Base-by-base conservation (phyloP, 257 asterid species). In the Capsicum baccatum region DNA sequence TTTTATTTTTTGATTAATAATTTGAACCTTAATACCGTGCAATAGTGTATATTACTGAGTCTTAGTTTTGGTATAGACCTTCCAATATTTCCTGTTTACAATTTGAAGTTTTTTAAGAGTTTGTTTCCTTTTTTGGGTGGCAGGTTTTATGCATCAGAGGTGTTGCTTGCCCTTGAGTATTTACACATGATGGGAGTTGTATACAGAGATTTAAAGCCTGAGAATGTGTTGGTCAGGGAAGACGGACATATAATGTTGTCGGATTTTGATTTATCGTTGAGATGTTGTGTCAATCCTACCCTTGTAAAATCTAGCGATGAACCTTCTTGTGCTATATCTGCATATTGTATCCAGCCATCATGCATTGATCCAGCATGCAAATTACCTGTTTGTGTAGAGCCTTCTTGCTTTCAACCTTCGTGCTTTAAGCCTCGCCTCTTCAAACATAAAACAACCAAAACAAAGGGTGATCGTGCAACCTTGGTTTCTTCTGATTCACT, bases 121-220 rank as follows among this genome's bases (percentile, higher is more conserved):
- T 82, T 52, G 15, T 79, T 44, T 58, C 6, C 47, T 86, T 12
- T 57, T 81, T 47, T 69, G 35, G 47, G 87, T 82, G 83, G 68
- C 84, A 96, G 99, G 86, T 96, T 96, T 87, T 96, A 96, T 64
- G 99, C 92, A 71, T 90, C 97, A 37, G 97, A 96, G 90, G 96
- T 96, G 87, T 91, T 96, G 56, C 97, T 96, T 64, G 98, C 98
- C 7, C 93, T 96, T 0, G 99, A 96, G 85, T 96, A 96, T 80
- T 85, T 96, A 15, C 99, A 96, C 81, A 93, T 96, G 99, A 94
- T 96, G 98, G 99, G 99, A 8, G 98, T 96, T 62, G 92, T 96
- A 14, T 95, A 95, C 85, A 62, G 99, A 68, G 99, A 95, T 89
- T 83, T 96, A 50, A 96, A 96, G 88, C 99, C 99, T 1, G 99